Evolutionary conservation across 768 basidiomycete genomes (phyloP).

Genomic region (Trametes gibbosa): DNA sequence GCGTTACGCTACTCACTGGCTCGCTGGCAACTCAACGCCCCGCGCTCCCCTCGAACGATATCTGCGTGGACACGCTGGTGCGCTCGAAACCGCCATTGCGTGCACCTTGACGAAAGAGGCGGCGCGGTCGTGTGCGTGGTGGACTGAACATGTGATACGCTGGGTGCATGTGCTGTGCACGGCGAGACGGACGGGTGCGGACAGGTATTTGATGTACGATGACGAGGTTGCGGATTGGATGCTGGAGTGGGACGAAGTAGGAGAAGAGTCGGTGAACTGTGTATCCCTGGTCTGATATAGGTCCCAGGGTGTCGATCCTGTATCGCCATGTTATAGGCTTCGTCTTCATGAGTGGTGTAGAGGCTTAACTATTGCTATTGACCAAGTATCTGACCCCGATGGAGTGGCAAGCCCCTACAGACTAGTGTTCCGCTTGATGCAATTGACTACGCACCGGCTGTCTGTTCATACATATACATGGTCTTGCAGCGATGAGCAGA

Average conservation of each 20-base stretch:
- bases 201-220: constrained; percentile 4
- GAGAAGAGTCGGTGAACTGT: too few species aligned
- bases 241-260: not conserved
- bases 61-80: constrained; percentile 3
- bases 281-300: too few species aligned
- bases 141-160: not conserved
- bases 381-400: too few species aligned
- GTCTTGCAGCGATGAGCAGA: too few species aligned
- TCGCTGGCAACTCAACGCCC: not conserved
- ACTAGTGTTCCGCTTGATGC: too few species aligned
- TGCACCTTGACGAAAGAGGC: not conserved
- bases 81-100: constrained; percentile 3
- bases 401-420: too few species aligned
- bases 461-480: too few species aligned
- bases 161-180: not conserved
- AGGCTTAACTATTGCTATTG: too few species aligned
- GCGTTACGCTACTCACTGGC: not conserved
- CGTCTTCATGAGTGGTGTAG: too few species aligned
- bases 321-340: too few species aligned
- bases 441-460: too few species aligned
- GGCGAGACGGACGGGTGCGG: not conserved
- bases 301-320: too few species aligned
- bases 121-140: not conserved
- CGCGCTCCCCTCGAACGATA: not conserved
- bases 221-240: constrained; percentile 6